Conservation (phyloP, 176 grass and related monocot genomes). For the Oryza coarctata region DNA sequence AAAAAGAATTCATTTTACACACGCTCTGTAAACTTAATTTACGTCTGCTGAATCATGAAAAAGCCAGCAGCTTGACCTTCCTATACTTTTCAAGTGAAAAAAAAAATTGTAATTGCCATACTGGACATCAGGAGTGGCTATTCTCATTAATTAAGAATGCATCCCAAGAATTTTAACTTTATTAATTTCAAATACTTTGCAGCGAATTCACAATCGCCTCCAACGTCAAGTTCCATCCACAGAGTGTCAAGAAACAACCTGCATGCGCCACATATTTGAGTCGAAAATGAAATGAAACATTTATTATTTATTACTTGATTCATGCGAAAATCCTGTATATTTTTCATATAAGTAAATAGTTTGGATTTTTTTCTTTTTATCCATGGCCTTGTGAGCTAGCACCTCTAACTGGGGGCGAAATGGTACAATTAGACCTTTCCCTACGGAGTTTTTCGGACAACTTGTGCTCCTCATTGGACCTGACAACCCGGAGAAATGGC, state of each 20-base stretch:
- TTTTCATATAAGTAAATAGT: background rate
- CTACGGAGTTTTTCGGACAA: background rate
- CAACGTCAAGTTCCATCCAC: conserved; percentile 44
- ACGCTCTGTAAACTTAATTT: background rate
- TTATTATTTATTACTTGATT: background rate
- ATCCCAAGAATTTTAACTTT: too few species aligned
- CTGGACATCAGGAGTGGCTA: too few species aligned
- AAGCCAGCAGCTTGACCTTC: background rate
- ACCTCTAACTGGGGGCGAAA: conserved; percentile 48
- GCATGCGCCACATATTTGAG: background rate
- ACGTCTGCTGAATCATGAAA: background rate
- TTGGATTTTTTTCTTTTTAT: background rate
- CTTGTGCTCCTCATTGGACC: conserved; percentile 7
- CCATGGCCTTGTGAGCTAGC: conserved; percentile 33
- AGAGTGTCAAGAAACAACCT: conserved; percentile 58
- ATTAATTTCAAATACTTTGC: background rate
- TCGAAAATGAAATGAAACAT: too few species aligned
- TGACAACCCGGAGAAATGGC: conserved; percentile 35
- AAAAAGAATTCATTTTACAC: background rate
- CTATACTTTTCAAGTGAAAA: background rate
- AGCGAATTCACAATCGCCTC: conserved; percentile 34
- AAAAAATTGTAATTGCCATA: background rate
- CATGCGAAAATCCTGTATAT: background rate
- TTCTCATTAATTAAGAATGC: too few species aligned
- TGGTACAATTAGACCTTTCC: background rate